Base-by-base conservation (phyloP, 495 filamentous ascomycete species). In the Podospora anserina region DNA sequence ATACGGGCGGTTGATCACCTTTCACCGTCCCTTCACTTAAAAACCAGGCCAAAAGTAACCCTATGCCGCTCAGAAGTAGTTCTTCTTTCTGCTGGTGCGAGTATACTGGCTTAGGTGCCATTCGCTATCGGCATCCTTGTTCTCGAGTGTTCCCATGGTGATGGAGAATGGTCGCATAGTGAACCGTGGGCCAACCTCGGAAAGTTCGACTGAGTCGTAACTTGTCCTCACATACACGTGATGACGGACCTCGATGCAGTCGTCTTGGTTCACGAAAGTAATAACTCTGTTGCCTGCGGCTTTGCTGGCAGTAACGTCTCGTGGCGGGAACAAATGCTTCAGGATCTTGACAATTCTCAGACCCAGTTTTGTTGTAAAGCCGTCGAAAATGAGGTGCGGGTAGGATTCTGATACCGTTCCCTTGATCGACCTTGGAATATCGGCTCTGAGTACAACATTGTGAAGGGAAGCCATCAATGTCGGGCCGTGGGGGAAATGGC, bases 91-190 rank as follows among this genome's bases (percentile, higher is more conserved):
- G 75, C 89, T 88, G 39, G 93, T 97, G 72, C 95, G 88, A 1
- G 94, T 99, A 76, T 97, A 99, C 74, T 97, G 94, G 66, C 90
- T 95, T 69, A 98, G 81, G 64, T 91, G 88, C 95, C 95, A 99
- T 79, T 99, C 96, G 39, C 92, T 87, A 82, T 98, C 96, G n/a
- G 94, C 94, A 71, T 93, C 91, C 71, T 96, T 96, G 73, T 94
- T 96, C 75, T 97, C 95, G 59, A 97, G 81, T 2, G 94, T 95
- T n/a, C 95, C 94, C 64, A 91, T 89, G 61, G 93, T 85, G 68
- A 99, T 96, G 78, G 97, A 92, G 80, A 98, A 99, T 28, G 93
- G 84, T 74, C 91, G 87, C 93, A 99, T 96, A 5, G 94, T 96
- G 90, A 98, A 96, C 66, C 95, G 84, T 4, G 95, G 95, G 0